Base-by-base conservation (phyloP, 441 rosid genomes). In the Populus hybrid region DNA sequence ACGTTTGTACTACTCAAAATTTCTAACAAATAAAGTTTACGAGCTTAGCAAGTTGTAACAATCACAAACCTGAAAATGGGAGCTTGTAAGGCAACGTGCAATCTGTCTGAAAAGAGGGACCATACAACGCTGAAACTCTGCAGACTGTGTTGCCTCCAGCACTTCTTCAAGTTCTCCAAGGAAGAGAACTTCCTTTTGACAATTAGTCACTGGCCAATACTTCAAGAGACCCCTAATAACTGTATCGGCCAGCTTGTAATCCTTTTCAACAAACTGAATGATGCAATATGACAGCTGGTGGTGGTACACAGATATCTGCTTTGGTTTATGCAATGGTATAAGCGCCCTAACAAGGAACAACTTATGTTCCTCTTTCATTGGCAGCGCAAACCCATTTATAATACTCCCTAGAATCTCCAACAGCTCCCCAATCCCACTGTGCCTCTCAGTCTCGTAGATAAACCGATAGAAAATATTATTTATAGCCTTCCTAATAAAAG, bases 311-410 rank as follows among this genome's bases (percentile, higher is more conserved):
- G 88, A 70, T n/a, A 92, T 79, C 0, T 89, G 86, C 82, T 95
- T 93, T 0, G 99, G 99, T 82, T 95, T 95, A 84, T 93, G 99
- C 85, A 95, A 78, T 4, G 99, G 98, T 76, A 93, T 85, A 87
- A 95, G 92, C 4, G 95, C 98, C 85, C 96, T 84, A 26, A 91
- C 92, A 82, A 95, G 90, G 70, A 95, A 95, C 67, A 95, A 70
- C 83, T 95, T 95, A 75, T 95, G 99, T 85, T 95, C 99, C 84
- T 93, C 97, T 76, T 95, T 95, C 98, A 95, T 93, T 3, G 99
- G 99, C 87, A 95, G 79, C 0, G 99, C 97, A 85, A 95, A 95
- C 50, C 99, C 99, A 85, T 95, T 95, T 40, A 93, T 91, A 66
- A 95, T 93, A 82, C 98, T 95, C 67, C 98, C 98, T 32, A 95